Percentiles rank a stretch among this genome's conserved stretches.
Evolutionary conservation across 495 filamentous ascomycete species (phyloP).

Genomic region (Rusavskia elegans): DNA sequence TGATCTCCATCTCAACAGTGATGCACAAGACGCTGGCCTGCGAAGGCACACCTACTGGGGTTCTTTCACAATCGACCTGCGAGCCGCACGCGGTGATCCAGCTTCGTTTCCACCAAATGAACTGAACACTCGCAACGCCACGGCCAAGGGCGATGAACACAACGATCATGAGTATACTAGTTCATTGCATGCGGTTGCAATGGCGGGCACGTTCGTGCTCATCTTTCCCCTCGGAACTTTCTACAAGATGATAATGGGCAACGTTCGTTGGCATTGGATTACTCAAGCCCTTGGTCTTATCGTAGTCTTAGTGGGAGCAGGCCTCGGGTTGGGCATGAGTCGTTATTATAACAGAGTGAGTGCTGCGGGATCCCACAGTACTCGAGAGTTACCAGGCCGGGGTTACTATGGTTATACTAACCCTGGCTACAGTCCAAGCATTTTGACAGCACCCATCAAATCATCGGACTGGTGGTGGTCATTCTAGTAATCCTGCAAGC

Average conservation of each 20-base stretch:
- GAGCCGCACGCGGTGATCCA: constrained; percentile 26
- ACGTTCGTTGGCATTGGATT: constrained; percentile 31
- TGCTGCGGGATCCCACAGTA: background rate
- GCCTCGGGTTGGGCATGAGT: constrained; percentile 33
- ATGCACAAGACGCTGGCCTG: constrained; percentile 26
- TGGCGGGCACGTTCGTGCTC: constrained; percentile 34
- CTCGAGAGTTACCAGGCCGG: background rate
- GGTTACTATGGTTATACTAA: background rate
- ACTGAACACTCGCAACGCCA: constrained; percentile 15
- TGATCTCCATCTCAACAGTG: constrained; percentile 18
- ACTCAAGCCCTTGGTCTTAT: constrained; percentile 28
- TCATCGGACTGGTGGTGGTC: constrained; percentile 38
- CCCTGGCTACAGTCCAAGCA: constrained; percentile 24
- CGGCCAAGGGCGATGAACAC: constrained; percentile 10
- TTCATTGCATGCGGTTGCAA: constrained; percentile 33
- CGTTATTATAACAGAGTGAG: constrained; percentile 28
- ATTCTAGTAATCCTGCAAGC: constrained; percentile 31
- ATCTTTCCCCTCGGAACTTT: constrained; percentile 39
- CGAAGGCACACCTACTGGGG: constrained; percentile 34
- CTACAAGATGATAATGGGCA: constrained; percentile 28
- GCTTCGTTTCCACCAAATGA: constrained; percentile 4
- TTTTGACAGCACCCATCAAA: constrained; percentile 39
- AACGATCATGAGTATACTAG: constrained; percentile 12
- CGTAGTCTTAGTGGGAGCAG: constrained; percentile 29
- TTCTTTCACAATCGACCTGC: constrained; percentile 36